A percentile compares a stretch with the other conserved stretches of the same genome.
Conservation (phyloP, 1,284 basidiomycete genomes). For the Sanghuangporus weigelae region DNA sequence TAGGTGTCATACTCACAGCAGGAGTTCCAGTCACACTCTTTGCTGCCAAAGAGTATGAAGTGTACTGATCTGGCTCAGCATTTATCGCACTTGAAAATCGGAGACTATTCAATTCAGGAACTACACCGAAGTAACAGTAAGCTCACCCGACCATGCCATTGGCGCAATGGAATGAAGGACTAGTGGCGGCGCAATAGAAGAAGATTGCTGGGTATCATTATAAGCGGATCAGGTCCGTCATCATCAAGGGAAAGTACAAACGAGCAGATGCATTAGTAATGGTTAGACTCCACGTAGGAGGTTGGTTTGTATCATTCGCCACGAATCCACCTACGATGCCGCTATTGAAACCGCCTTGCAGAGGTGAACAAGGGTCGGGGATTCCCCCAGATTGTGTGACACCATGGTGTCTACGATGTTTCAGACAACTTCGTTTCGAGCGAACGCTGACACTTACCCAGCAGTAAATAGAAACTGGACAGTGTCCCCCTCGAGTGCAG, state of each 20-base stretch:
- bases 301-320: conserved; percentile 2
- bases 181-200: conserved; percentile 10
- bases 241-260: not conserved
- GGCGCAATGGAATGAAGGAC: conserved; percentile 10
- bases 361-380: conserved; percentile 2
- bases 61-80: conserved; percentile 8
- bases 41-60: conserved; percentile 6
- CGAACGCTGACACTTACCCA: not conserved
- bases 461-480: conserved; percentile 3
- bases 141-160: conserved; percentile 16
- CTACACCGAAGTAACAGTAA: not conserved
- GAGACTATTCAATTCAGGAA: not conserved
- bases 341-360: conserved; percentile 11
- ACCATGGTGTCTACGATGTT: conserved; percentile 4
- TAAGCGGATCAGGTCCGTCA: not conserved
- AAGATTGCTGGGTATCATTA: conserved; percentile 4
- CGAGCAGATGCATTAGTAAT: conserved; percentile 15
- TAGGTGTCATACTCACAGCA: not conserved
- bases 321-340: conserved; percentile 1
- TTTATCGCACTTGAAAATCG: conserved; percentile 9
- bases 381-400: conserved; percentile 10
- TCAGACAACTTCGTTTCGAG: not conserved
- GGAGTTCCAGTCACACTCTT: conserved; percentile 9
- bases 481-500: not conserved
- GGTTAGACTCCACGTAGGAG: conserved; percentile 11